Evolutionary conservation across 2,329 filamentous ascomycete species (phyloP).

Genomic region (Scolecobasidium constrictum): DNA sequence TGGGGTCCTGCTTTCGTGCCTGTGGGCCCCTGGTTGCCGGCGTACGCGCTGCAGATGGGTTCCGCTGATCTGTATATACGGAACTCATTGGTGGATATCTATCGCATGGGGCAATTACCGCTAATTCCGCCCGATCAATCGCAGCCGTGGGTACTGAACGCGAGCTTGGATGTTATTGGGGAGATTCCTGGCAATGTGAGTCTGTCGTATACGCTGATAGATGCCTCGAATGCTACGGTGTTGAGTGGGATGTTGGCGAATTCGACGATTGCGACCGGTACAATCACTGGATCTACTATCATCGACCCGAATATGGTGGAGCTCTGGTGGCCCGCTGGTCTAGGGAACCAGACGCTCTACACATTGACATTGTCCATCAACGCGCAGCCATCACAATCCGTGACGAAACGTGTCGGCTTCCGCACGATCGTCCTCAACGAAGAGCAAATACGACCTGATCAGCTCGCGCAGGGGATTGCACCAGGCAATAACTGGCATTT

Average conservation of each 20-base stretch:
- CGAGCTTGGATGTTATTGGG: slow-evolving; percentile 48
- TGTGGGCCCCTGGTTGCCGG: slow-evolving; percentile 52
- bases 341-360: slow-evolving; percentile 49
- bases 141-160: slow-evolving; percentile 50
- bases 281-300: slow-evolving; percentile 38
- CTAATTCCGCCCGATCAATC: slow-evolving; percentile 46
- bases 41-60: slow-evolving; percentile 43
- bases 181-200: slow-evolving; percentile 30
- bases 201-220: slow-evolving; percentile 37
- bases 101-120: slow-evolving; percentile 47
- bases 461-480: slow-evolving; percentile 44
- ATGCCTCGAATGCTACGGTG: slow-evolving; percentile 29
- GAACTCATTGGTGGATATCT: slow-evolving; percentile 48
- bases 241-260: slow-evolving; percentile 28
- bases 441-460: slow-evolving; percentile 40
- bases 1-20: slow-evolving; percentile 53
- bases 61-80: slow-evolving; percentile 34
- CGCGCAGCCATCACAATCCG: slow-evolving; percentile 5
- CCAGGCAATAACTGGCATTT: slow-evolving; percentile 53
- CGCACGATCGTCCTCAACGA: slow-evolving; percentile 51
- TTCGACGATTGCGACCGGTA: slow-evolving; percentile 25
- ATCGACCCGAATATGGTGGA: slow-evolving; percentile 36
- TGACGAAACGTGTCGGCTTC: slow-evolving; percentile 48
- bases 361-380: slow-evolving; percentile 23
- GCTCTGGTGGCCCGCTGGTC: slow-evolving; percentile 50